Evolutionary conservation across 768 basidiomycete genomes (phyloP).

Genomic region (Amanita phalloides): DNA sequence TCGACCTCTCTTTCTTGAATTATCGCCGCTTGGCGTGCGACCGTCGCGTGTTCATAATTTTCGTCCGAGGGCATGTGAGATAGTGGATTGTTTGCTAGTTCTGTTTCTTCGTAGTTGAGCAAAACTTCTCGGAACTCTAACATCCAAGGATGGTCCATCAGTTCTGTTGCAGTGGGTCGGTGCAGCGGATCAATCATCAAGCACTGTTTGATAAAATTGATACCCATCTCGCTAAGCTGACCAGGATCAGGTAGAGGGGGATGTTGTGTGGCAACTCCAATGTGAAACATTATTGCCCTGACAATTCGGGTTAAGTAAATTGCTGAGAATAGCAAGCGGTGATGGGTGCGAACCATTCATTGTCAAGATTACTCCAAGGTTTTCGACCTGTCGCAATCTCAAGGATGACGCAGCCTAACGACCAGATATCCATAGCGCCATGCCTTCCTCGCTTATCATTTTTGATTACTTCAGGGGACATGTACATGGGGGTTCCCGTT

Average conservation of each 20-base stretch:
- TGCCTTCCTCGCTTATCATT: slow-evolving; percentile 80
- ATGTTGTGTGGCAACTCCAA: slow-evolving; percentile 93
- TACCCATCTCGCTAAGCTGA: slow-evolving; percentile 81
- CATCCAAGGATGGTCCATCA: slow-evolving; percentile 89
- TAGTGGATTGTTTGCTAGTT: slow-evolving; percentile 39
- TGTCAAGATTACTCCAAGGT: slow-evolving; percentile 98
- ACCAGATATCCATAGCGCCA: slow-evolving; percentile 99
- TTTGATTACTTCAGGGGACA: slow-evolving; percentile 98
- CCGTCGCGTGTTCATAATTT: slow-evolving; percentile 37
- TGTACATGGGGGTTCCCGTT: slow-evolving; percentile 99
- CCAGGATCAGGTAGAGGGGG: slow-evolving; percentile 89
- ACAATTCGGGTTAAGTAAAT: neutral
- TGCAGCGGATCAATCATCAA: slow-evolving; percentile 76
- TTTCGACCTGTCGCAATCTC: slow-evolving; percentile 95
- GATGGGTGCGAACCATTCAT: slow-evolving; percentile 74
- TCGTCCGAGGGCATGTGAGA: slow-evolving; percentile 34
- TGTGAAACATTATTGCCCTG: slow-evolving; percentile 99
- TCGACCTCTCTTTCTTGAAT: slow-evolving; percentile 54
- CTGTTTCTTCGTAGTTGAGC: slow-evolving; percentile 54
- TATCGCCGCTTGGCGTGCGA: slow-evolving; percentile 45
- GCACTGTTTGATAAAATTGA: slow-evolving; percentile 90
- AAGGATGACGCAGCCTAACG: slow-evolving; percentile 92
- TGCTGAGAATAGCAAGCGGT: neutral
- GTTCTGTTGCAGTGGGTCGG: slow-evolving; percentile 76
- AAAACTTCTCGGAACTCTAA: slow-evolving; percentile 68